Base-by-base conservation (phyloP, 139 green algal species). In the Astrephomene gubernaculifera region DNA sequence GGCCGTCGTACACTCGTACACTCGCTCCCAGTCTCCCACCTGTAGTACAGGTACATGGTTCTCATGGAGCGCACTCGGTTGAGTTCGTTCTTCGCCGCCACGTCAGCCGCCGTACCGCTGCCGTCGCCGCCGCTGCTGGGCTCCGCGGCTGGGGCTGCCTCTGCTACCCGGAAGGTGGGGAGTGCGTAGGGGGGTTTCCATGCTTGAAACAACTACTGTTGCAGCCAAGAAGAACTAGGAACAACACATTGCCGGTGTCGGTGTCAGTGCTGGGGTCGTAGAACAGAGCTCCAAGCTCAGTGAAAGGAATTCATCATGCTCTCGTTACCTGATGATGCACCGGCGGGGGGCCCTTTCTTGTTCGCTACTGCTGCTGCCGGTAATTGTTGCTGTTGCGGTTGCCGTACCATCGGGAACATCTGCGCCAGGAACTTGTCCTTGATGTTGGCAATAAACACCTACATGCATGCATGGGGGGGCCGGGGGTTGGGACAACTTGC, bases 31-130 rank as follows among this genome's bases (percentile, higher is more conserved):
- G 31, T 27, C 1, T 27, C 52, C 1, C 24, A 74, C 78, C 61
- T 38, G 64, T 84, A 74, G 41, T 84, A 84, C 33, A 84, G 63
- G 63, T 84, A 52, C 12, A 25, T 74, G 36, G 63, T 52, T 9
- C 22, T 43, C 43, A 67, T 39, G 22, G 31, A 27, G 27, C 41
- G 29, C 33, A 19, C 31, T 9, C 39, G 60, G 27, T 57, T 38
- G 9, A 9, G 49, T 4, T 2, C 38, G 14, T 36, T 53, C 43
- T 10, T 36, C 35, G 10, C 67, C 1, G 33, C 39, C 39, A 53
- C 9, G 0, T 36, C 54, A 22, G 4, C 74, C 27, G 17, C 25
- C 1, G 9, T 38, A 8, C 39, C 14, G 38, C 29, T 43, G 43
- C 21, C 41, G 52, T n/a, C 35, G 24, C 38, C 38, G 25, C 24